A percentile compares a stretch with the other conserved stretches of the same genome.
Conservation (phyloP, 805 yeast species). For the Candida hispaniensis region DNA sequence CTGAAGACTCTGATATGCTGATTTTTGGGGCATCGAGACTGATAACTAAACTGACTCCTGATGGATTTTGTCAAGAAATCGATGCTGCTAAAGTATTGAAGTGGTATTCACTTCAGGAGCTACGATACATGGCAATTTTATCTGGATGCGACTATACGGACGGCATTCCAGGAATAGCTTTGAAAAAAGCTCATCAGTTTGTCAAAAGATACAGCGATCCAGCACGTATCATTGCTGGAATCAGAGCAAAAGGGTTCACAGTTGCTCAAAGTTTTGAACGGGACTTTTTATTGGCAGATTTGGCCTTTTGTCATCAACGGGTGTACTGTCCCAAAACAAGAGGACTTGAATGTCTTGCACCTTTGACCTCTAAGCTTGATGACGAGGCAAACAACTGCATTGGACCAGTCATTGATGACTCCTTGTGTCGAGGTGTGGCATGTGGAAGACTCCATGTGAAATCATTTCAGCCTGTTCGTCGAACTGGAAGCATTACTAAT, state of each 20-base stretch:
- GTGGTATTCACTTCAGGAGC: constrained; percentile 43
- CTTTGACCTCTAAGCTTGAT: constrained; percentile 33
- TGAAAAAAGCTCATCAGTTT: constrained; percentile 58
- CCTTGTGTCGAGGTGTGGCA: constrained; percentile 5
- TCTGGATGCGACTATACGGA: constrained; percentile 96
- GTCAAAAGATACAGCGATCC: constrained; percentile 42
- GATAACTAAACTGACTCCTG: constrained; percentile 71
- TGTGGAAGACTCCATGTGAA: constrained; percentile 7
- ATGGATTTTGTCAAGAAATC: constrained; percentile 59
- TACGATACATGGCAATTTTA: constrained; percentile 68
- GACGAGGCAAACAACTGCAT: constrained; percentile 27
- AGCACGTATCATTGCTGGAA: constrained; percentile 36
- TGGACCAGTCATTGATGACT: constrained; percentile 28
- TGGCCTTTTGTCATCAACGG: constrained; percentile 76
- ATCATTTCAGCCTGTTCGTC: no score
- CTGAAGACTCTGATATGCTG: constrained; percentile 89
- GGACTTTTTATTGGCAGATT: constrained; percentile 55
- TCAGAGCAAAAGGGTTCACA: constrained; percentile 51
- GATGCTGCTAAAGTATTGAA: constrained; percentile 47
- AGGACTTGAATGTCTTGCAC: constrained; percentile 47
- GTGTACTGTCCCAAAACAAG: constrained; percentile 60
- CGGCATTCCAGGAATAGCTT: constrained; percentile 75
- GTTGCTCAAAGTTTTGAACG: constrained; percentile 49
- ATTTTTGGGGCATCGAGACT: constrained; percentile 73
- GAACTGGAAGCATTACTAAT: no score